phyloP scores from a whole-genome alignment of 2,329 filamentous ascomycete species.

The Aspergillus ibericus region DNA sequence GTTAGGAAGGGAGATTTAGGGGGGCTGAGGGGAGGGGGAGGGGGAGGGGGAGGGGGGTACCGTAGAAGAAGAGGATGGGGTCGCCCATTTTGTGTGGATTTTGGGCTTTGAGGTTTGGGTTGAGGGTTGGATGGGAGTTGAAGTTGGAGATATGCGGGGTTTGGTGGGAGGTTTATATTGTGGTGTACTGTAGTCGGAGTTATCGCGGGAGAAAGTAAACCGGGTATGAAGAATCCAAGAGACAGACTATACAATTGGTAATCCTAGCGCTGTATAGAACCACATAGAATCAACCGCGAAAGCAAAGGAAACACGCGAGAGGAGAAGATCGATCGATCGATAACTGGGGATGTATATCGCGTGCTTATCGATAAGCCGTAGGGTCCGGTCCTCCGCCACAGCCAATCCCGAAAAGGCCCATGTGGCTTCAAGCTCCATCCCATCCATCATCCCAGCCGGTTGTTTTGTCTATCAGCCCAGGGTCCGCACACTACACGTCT shows the following conservation, averaged over 20 bases:
- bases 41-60: conserved; percentile 31
- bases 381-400: background rate
- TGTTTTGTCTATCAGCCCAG: background rate
- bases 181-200: background rate
- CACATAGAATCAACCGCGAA: background rate
- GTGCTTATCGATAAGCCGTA: conserved; percentile 19
- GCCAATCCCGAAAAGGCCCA: conserved; percentile 19
- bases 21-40: background rate
- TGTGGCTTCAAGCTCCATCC: conserved; percentile 16
- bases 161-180: background rate
- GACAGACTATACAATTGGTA: background rate
- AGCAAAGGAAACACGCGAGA: background rate
- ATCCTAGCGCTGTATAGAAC: no score
- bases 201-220: no score
- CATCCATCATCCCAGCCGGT: background rate
- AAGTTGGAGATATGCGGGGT: background rate
- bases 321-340: background rate
- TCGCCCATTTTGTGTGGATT: conserved; percentile 42
- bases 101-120: background rate
- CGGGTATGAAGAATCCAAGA: background rate
- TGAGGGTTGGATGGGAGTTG: background rate
- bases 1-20: conserved; percentile 1
- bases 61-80: conserved; percentile 65
- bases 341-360: background rate
- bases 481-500: background rate